A percentile compares a stretch with the other conserved stretches of the same genome.
Conservation (phyloP, 805 yeast genomes). For the Candida alai region DNA sequence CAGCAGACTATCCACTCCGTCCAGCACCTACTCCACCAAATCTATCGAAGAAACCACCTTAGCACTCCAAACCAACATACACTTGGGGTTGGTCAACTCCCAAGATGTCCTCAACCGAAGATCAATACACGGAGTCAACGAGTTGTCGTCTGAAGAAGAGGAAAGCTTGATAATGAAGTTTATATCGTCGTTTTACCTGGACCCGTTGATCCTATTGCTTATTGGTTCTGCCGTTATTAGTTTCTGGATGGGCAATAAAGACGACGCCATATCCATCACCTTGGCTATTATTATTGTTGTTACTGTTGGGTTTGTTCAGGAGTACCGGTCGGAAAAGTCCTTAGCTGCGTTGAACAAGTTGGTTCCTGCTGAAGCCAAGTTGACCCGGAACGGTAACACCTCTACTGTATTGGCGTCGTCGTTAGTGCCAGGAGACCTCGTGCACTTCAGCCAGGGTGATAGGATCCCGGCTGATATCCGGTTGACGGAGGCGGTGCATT, state of each 20-base stretch:
- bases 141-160: constrained; percentile 69
- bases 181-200: constrained; percentile 76
- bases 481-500: constrained; percentile 70
- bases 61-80: constrained; percentile 58
- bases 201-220: constrained; percentile 82
- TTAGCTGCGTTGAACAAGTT: constrained; percentile 87
- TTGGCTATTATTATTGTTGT: constrained; percentile 91
- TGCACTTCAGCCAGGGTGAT: constrained; percentile 87
- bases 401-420: constrained; percentile 81
- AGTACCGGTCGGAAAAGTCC: constrained; percentile 91
- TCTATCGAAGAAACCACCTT: constrained; percentile 62
- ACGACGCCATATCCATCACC: constrained; percentile 92
- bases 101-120: constrained; percentile 75
- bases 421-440: constrained; percentile 95
- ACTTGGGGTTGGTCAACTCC: constrained; percentile 57
- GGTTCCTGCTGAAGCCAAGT: constrained; percentile 95
- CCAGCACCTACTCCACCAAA: constrained; percentile 58
- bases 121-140: constrained; percentile 76
- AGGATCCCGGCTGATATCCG: constrained; percentile 95
- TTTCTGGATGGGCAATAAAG: constrained; percentile 91
- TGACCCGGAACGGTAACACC: constrained; percentile 76
- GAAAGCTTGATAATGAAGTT: constrained; percentile 74
- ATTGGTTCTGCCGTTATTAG: constrained; percentile 87
- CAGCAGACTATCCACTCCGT: constrained; percentile 43
- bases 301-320: constrained; percentile 96